These are phyloP conservation scores for Sanghuangporus weigelae DNA, from an alignment of 1,284 basidiomycete genomes.

Conservation along the genomic window DNA sequence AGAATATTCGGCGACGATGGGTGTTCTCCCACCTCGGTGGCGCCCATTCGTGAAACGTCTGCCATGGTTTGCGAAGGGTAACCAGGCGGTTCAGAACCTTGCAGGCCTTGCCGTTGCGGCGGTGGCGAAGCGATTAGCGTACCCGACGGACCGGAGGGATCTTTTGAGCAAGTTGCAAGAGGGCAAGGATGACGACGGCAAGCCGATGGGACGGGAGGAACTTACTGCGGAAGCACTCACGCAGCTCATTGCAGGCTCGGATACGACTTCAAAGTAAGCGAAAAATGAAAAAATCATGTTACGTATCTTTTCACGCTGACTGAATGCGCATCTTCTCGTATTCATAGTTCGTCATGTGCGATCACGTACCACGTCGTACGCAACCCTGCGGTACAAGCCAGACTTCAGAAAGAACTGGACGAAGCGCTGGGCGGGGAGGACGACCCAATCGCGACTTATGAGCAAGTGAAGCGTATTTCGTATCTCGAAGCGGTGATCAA, in stretches of 20 bases:
- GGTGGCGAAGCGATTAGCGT: slow-evolving; percentile 12
- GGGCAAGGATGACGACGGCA: slow-evolving; percentile 41
- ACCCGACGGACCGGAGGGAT: slow-evolving; percentile 12
- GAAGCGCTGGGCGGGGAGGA: slow-evolving; percentile 60
- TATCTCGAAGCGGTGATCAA: slow-evolving; percentile 82
- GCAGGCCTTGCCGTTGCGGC: slow-evolving; percentile 81
- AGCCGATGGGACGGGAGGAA: slow-evolving; percentile 41
- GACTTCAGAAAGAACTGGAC: slow-evolving; percentile 79
- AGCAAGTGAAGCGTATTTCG: slow-evolving; percentile 62
- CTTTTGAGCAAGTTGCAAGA: slow-evolving; percentile 21
- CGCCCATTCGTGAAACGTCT: slow-evolving; percentile 57
- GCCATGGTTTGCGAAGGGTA: slow-evolving; percentile 76
- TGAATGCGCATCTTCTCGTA: not conserved
- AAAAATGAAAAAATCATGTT: not conserved
- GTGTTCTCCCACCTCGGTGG: slow-evolving; percentile 71
- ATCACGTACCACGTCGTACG: slow-evolving; percentile 79
- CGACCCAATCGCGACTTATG: slow-evolving; percentile 47
- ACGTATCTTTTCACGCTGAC: not conserved
- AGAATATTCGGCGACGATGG: slow-evolving; percentile 83
- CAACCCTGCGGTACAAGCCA: slow-evolving; percentile 60
- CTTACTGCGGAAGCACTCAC: slow-evolving; percentile 47
- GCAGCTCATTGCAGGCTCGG: slow-evolving; percentile 42
- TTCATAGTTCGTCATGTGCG: slow-evolving; percentile 69
- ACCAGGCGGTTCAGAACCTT: slow-evolving; percentile 21
- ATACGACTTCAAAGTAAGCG: slow-evolving; percentile 31